Conservation (phyloP, 129 eudicot species). For the Silybum marianum region DNA sequence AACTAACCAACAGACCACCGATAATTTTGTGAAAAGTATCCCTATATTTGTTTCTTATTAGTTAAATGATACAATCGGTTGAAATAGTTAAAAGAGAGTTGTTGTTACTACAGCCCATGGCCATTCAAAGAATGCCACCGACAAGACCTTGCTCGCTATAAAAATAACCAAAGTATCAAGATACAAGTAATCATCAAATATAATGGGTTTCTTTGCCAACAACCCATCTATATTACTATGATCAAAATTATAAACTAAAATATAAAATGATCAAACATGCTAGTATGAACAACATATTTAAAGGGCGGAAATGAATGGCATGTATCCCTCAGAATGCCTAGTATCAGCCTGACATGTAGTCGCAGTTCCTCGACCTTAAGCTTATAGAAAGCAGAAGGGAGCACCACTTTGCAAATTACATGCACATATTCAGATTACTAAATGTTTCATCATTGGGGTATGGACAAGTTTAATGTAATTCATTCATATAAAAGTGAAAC, state of each 20-base stretch:
- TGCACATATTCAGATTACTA: conserved; percentile 58
- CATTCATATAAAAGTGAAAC: neutral
- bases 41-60: too few species aligned
- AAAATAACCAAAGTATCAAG: neutral
- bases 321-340: conserved; percentile 62
- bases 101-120: too few species aligned
- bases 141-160: neutral
- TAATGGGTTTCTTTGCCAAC: neutral
- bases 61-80: too few species aligned
- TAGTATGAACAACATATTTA: neutral
- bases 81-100: too few species aligned
- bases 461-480: neutral
- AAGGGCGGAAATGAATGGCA: neutral
- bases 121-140: neutral
- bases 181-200: neutral
- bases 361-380: conserved; percentile 49
- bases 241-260: neutral
- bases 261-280: neutral
- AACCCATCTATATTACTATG: neutral
- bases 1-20: too few species aligned
- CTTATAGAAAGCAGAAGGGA: conserved; percentile 45
- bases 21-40: too few species aligned
- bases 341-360: conserved; percentile 52
- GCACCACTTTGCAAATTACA: conserved; percentile 47
- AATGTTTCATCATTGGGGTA: conserved; percentile 53